phyloP scores from a whole-genome alignment of 805 yeast species.

The Teunomyces funiuensis region DNA sequence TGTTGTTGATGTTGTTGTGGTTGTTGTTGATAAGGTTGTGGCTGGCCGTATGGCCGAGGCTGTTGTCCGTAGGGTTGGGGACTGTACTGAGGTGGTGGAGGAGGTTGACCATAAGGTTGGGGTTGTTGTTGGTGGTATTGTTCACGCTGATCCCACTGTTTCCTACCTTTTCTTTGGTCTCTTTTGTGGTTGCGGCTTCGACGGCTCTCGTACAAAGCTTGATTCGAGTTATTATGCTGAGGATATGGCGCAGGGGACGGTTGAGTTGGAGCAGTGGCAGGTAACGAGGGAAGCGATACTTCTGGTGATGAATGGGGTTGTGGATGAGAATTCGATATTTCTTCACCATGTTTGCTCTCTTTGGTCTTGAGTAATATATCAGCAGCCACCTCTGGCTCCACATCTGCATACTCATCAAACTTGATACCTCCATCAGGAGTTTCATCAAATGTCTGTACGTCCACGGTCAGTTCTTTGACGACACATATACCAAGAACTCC shows the following conservation, averaged over 20 bases:
- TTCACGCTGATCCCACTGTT: constrained; percentile 3
- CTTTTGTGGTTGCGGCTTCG: not conserved
- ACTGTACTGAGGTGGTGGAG: not conserved
- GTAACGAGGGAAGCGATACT: not conserved
- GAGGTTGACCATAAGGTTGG: constrained; percentile 2
- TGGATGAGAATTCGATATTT: not conserved
- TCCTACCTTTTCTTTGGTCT: not conserved
- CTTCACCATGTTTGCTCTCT: constrained; percentile 16
- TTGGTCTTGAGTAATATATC: constrained; percentile 52
- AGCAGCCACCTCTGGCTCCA: constrained; percentile 67
- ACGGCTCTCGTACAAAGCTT: not conserved
- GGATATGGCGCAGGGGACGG: constrained; percentile 1
- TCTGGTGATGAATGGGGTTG: not conserved
- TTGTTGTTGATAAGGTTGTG: constrained; percentile 5
- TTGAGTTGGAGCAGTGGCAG: not conserved
- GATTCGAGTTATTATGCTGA: not conserved
- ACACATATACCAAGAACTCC: constrained; percentile 74
- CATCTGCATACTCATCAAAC: constrained; percentile 77
- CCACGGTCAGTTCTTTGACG: constrained; percentile 58
- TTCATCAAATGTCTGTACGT: constrained; percentile 70
- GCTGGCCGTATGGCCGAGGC: constrained; percentile 5
- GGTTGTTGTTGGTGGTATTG: not conserved
- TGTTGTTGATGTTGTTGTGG: constrained; percentile 1
- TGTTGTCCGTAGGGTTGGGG: constrained; percentile 5
- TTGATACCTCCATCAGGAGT: constrained; percentile 70